phyloP scores from a whole-genome alignment of 1,139 yeast species.

The Lodderomyces pseudojiufengensis region DNA sequence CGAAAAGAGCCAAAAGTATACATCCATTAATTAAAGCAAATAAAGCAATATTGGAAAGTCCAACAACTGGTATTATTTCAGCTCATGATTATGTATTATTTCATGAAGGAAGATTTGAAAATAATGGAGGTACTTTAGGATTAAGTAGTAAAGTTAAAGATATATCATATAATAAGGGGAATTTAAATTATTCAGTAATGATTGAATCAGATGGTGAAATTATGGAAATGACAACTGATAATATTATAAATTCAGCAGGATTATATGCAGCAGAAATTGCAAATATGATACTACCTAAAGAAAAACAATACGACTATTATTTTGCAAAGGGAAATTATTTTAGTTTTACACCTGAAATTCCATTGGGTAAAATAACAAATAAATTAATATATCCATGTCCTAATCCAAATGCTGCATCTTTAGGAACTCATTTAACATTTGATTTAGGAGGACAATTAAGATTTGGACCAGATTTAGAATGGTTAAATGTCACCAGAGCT shows the following conservation, averaged over 20 bases:
- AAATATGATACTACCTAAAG: constrained; percentile 64
- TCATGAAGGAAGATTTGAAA: constrained; percentile 49
- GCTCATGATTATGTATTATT: constrained; percentile 73
- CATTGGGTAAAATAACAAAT: constrained; percentile 32
- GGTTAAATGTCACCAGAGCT: constrained; percentile 49
- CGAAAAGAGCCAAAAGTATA: constrained; percentile 35
- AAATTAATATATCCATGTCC: constrained; percentile 77
- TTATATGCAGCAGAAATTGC: constrained; percentile 66
- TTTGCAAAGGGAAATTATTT: constrained; percentile 87
- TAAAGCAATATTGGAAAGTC: constrained; percentile 66
- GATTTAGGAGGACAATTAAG: constrained; percentile 76
- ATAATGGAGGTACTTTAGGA: constrained; percentile 62
- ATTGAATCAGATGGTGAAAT: constrained; percentile 33
- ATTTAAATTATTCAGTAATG: constrained; percentile 23
- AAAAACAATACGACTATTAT: constrained; percentile 52
- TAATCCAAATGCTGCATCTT: constrained; percentile 62
- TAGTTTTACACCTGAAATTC: constrained; percentile 44
- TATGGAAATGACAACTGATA: constrained; percentile 49
- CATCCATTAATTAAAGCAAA: constrained; percentile 70
- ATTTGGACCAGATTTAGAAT: constrained; percentile 89
- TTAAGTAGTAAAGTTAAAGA: constrained; percentile 54
- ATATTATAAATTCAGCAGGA: constrained; percentile 76
- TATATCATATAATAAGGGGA: constrained; percentile 26
- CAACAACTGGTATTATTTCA: constrained; percentile 80
- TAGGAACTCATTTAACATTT: constrained; percentile 84